phyloP scores from a whole-genome alignment of 75 land plant genomes.

The Pinus tabuliformis region DNA sequence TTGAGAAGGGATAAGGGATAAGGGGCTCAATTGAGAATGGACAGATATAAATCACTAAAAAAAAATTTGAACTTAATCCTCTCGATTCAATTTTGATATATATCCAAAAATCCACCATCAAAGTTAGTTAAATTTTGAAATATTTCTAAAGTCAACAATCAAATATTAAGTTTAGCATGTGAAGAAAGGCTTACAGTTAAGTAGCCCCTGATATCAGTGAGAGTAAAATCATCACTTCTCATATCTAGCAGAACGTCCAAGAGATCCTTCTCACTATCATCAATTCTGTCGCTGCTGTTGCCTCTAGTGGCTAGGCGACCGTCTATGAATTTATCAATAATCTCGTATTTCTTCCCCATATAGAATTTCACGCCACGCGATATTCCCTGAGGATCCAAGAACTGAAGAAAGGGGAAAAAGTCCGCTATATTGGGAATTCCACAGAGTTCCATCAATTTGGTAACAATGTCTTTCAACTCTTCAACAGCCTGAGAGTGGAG shows the following conservation, averaged over 20 bases:
- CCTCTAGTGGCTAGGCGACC: constrained; percentile 5
- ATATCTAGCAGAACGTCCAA: constrained; percentile 35
- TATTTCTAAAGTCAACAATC: too few relatives aligned
- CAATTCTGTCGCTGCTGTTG: neutral
- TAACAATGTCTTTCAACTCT: constrained; percentile 15
- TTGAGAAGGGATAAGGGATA: too few relatives aligned
- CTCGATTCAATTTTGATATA: too few relatives aligned
- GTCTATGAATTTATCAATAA: constrained; percentile 16
- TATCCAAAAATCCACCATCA: too few relatives aligned
- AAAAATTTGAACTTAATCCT: too few relatives aligned
- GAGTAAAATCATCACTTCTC: constrained; percentile 10
- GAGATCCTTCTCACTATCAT: constrained; percentile 22
- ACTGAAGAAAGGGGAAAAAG: constrained; percentile 25
- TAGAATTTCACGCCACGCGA: constrained; percentile 16
- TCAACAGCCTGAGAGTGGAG: constrained; percentile 15
- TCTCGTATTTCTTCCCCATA: constrained; percentile 15
- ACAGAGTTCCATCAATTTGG: constrained; percentile 22
- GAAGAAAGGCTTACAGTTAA: too few relatives aligned
- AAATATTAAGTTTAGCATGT: too few relatives aligned
- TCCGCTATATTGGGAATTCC: constrained; percentile 36
- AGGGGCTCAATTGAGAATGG: too few relatives aligned
- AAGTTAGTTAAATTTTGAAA: too few relatives aligned
- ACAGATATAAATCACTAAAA: too few relatives aligned
- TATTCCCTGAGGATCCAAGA: constrained; percentile 33
- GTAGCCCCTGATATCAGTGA: too few relatives aligned